phyloP scores from a whole-genome alignment of 2,329 filamentous ascomycete species.

The Fusarium tupiense region DNA sequence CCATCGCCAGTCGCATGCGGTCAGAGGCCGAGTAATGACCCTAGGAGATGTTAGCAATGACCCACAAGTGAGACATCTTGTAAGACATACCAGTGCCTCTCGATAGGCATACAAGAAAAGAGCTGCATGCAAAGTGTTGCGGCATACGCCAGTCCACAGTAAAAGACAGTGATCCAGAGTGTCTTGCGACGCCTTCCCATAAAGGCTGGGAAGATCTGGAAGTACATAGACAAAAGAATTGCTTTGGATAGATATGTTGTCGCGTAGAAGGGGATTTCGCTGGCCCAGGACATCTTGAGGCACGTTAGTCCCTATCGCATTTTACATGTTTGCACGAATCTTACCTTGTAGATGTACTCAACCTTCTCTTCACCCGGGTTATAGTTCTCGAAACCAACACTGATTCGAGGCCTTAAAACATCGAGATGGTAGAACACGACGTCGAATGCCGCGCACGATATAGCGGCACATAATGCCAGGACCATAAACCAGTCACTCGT shows the following conservation, averaged over 20 bases:
- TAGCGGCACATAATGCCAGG: conserved; percentile 7
- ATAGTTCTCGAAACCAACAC: conserved; percentile 19
- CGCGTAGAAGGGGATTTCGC: conserved; percentile 30
- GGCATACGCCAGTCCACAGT: conserved; percentile 12
- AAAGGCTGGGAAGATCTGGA: conserved; percentile 17
- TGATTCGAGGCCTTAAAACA: conserved; percentile 23
- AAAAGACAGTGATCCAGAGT: conserved; percentile 8
- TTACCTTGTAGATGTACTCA: conserved; percentile 32
- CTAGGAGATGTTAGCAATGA: neutral
- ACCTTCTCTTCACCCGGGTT: conserved; percentile 6
- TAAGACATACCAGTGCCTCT: conserved; percentile 21
- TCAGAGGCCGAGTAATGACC: conserved; percentile 15
- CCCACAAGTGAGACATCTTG: neutral
- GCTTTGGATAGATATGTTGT: conserved; percentile 26
- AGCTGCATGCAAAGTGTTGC: conserved; percentile 18
- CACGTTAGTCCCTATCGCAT: neutral
- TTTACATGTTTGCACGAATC: fast-evolving
- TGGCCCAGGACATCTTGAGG: conserved; percentile 26
- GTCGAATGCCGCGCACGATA: conserved; percentile 16
- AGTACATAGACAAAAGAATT: conserved; percentile 20
- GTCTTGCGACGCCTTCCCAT: conserved; percentile 24
- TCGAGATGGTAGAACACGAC: conserved; percentile 9
- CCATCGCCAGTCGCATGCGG: conserved; percentile 17
- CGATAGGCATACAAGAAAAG: conserved; percentile 29
- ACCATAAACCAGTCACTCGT: conserved; percentile 27